These are phyloP conservation scores for Monilinia aucupariae DNA, from an alignment of 2,329 filamentous ascomycete species.

Conservation along the genomic window DNA sequence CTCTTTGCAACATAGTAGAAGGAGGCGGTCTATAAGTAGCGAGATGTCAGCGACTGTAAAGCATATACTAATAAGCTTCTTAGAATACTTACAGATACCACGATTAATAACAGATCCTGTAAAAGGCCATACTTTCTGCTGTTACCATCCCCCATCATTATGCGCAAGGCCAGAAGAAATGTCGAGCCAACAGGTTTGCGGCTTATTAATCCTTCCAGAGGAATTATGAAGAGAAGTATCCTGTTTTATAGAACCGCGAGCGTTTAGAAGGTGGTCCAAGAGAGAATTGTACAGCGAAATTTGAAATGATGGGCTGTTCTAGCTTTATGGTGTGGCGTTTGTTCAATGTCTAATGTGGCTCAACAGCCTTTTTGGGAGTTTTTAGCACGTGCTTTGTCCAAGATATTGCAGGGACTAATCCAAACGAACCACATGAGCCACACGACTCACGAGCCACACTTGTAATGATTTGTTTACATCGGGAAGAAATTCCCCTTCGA, in stretches of 20 bases:
- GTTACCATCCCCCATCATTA: constrained; percentile 32
- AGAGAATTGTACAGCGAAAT: neutral
- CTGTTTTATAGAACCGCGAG: neutral
- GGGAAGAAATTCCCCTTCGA: constrained; percentile 5
- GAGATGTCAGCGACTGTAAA: neutral
- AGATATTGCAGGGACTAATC: neutral
- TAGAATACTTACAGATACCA: constrained; percentile 35
- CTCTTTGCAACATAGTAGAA: constrained; percentile 36
- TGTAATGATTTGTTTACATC: constrained; percentile 7
- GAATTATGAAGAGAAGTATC: neutral
- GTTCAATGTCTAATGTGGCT: neutral
- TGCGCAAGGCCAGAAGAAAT: neutral
- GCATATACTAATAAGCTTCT: neutral
- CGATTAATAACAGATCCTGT: constrained; percentile 37
- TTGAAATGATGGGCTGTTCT: constrained; percentile 4
- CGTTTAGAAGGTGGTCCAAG: neutral
- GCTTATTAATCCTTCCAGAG: neutral
- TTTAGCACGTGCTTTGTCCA: neutral
- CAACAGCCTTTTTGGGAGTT: neutral
- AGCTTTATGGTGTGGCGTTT: constrained; percentile 8
- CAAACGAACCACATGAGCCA: neutral
- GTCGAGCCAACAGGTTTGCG: neutral
- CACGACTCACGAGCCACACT: neutral
- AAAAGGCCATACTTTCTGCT: constrained; percentile 35
- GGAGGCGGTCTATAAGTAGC: constrained; percentile 29